Evolutionary conservation across 192 early-diverging fungal species (phyloP).

Genomic region (Coemansia sp.): DNA sequence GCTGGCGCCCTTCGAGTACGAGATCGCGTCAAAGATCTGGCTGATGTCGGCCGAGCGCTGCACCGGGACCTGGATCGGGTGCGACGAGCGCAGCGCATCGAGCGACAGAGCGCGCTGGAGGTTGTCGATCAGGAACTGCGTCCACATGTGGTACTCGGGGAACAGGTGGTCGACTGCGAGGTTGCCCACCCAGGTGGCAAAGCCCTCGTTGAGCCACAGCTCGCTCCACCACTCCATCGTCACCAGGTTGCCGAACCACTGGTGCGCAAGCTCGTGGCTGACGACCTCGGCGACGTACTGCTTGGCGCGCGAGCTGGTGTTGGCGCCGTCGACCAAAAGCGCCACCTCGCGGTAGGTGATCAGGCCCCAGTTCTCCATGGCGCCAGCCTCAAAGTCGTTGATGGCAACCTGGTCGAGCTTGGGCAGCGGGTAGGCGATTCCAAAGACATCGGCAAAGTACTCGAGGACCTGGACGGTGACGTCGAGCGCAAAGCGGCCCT

Average conservation of each 20-base stretch:
- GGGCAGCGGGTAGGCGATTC: slow-evolving; percentile 86
- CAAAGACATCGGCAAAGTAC: slow-evolving; percentile 83
- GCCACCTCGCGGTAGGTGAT: slow-evolving; percentile 85
- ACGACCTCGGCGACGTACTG: slow-evolving; percentile 86
- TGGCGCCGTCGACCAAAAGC: slow-evolving; percentile 81
- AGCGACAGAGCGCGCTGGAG: slow-evolving; percentile 71
- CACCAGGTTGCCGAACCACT: slow-evolving; percentile 95
- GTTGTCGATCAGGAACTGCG: slow-evolving; percentile 74
- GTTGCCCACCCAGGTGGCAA: slow-evolving; percentile 94
- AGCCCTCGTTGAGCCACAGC: slow-evolving; percentile 97
- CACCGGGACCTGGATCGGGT: slow-evolving; percentile 91
- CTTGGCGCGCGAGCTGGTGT: slow-evolving; percentile 69
- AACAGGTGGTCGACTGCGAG: slow-evolving; percentile 84
- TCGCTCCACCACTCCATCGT: slow-evolving; percentile 96
- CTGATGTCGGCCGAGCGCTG: slow-evolving; percentile 79
- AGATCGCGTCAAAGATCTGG: slow-evolving; percentile 96
- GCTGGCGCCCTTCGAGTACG: slow-evolving; percentile 85
- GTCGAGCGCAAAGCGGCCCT: slow-evolving; percentile 78
- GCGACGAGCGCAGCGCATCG: slow-evolving; percentile 81
- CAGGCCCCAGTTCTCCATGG: slow-evolving; percentile 98
- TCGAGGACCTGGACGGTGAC: slow-evolving; percentile 75
- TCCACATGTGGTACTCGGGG: slow-evolving; percentile 95
- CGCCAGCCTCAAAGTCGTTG: slow-evolving; percentile 86
- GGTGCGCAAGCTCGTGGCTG: slow-evolving; percentile 82
- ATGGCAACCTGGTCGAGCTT: slow-evolving; percentile 89